phyloP scores from a whole-genome alignment of 225 moss, liverwort and hornwort species.

The Asterella californica region DNA sequence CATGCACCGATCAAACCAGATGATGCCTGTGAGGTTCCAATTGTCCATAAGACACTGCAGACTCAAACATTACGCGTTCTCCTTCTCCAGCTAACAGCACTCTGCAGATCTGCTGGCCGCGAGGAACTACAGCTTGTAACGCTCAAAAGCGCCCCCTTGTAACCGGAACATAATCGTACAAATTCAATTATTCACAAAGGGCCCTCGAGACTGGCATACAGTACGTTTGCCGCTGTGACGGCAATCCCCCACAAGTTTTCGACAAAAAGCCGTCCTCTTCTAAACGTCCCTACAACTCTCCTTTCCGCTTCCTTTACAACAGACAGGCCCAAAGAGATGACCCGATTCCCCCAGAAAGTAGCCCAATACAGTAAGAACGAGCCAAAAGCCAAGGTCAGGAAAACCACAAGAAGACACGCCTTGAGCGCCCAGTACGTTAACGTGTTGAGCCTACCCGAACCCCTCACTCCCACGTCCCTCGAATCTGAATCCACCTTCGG shows the following conservation, averaged over 20 bases:
- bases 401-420: constrained; percentile 27
- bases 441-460: constrained; percentile 6
- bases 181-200: not conserved
- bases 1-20: constrained; percentile 1
- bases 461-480: constrained; percentile 21
- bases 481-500: constrained; percentile 31
- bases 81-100: not conserved
- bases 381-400: constrained; percentile 33
- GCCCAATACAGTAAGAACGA: constrained; percentile 47
- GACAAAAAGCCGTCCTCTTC: constrained; percentile 1
- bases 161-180: not conserved
- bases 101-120: not conserved
- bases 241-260: constrained; percentile 22
- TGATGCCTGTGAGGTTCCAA: not conserved
- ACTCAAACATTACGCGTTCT: not conserved
- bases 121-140: not conserved
- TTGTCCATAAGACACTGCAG: not conserved
- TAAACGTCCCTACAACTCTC: constrained; percentile 13
- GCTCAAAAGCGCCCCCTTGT: not conserved
- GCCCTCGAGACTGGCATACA: constrained; percentile 28
- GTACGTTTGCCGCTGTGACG: not conserved
- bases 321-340: constrained; percentile 12
- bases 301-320: constrained; percentile 11
- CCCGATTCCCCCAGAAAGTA: constrained; percentile 33
- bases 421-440: constrained; percentile 23